phyloP scores from a whole-genome alignment of 192 early-diverging fungal genomes.

The Linnemannia schmuckeri region DNA sequence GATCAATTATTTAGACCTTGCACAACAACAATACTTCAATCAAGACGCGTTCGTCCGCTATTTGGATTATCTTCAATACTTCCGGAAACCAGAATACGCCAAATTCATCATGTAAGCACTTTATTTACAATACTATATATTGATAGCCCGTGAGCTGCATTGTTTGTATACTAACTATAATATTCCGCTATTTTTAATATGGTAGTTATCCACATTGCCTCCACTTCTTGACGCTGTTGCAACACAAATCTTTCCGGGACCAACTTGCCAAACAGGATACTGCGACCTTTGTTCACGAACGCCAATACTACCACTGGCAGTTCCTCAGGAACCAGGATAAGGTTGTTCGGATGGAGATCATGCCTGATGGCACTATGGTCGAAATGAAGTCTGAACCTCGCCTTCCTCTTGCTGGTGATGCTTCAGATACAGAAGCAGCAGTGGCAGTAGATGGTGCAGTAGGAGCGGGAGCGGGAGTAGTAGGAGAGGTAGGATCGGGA shows the following conservation, averaged over 20 bases:
- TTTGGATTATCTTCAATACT: constrained; percentile 92
- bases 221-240: constrained; percentile 87
- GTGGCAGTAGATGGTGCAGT: neutral
- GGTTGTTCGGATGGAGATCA: constrained; percentile 52
- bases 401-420: too few relatives aligned
- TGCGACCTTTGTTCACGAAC: constrained; percentile 79
- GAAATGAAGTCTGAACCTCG: constrained; percentile 39
- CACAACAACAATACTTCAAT: constrained; percentile 89
- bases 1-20: constrained; percentile 67
- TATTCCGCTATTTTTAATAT: neutral
- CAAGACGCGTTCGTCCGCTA: constrained; percentile 91
- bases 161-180: neutral
- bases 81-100: constrained; percentile 90
- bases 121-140: neutral
- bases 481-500: neutral
- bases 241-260: constrained; percentile 85
- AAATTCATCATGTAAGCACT: constrained; percentile 82
- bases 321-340: constrained; percentile 65
- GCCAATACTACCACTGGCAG: constrained; percentile 86
- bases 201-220: constrained; percentile 90
- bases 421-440: neutral
- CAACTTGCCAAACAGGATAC: constrained; percentile 79
- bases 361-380: constrained; percentile 45
- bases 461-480: neutral
- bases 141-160: neutral